Base-by-base conservation (phyloP, 208 protist species). In the Leishmania aethiopica region DNA sequence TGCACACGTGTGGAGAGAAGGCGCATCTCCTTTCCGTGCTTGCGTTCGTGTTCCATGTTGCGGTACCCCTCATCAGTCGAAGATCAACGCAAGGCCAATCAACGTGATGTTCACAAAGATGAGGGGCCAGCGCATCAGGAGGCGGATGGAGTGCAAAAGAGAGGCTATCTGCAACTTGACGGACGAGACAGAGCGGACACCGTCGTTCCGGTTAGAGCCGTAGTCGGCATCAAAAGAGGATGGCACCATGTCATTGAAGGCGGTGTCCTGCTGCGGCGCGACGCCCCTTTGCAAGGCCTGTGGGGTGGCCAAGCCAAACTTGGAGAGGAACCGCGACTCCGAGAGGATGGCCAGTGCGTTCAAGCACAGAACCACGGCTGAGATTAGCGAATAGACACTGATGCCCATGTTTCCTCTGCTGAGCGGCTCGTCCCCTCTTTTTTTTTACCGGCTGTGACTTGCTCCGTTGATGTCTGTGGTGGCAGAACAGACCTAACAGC, bases 331-430 rank as follows among this genome's bases (percentile, higher is more conserved):
- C 0, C 95, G 89, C n/a, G 86, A 91, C 82, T 97, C 93, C 2
- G 95, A 97, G 10, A 97, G 84, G 64, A 97, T 96, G 66, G 93
- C 93, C 11, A 97, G 87, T 11, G 91, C 92, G 72, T 97, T 97
- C 35, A 96, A 79, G 66, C 84, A 88, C 74, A 97, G 78, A 74
- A 92, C 81, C 7, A 90, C 69, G 25, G 92, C 89, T 40, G 88
- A 83, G 47, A 90, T 60, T 35, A 97, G 84, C 22, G 79, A 86
- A 77, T 89, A 94, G 57, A 97, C 62, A 75, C 90, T 93, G 60
- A 97, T 86, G n/a, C 88, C 87, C 93, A 97, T 97, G 49, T 71
- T 74, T 28, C 2, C 10, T 35, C 28, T 15, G 22, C 51, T 6
- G 70, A 51, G 32, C 70, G 19, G 42, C 55, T n/a, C 25, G 45